These are phyloP conservation scores for Xylariomycetidae sp. DNA, from an alignment of 2,329 filamentous ascomycete species.

Conservation along the genomic window DNA sequence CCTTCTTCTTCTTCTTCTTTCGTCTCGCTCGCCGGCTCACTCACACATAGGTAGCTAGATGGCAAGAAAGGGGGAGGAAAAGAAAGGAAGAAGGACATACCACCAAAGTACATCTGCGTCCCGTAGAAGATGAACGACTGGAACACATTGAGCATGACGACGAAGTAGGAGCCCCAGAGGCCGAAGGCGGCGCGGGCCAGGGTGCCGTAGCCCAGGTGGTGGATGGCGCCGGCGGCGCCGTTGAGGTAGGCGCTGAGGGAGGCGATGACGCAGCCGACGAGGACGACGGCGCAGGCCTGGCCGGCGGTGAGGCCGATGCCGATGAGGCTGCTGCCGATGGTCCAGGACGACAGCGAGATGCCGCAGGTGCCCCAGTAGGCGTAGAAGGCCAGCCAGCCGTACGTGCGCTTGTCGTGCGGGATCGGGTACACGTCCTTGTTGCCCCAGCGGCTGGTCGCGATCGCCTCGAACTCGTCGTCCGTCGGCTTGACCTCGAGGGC, in stretches of 20 bases:
- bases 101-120: conserved; percentile 13
- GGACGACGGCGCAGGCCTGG: conserved; percentile 9
- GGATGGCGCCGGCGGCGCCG: conserved; percentile 10
- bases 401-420: conserved; percentile 10
- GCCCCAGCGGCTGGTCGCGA: conserved; percentile 10
- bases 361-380: conserved; percentile 13
- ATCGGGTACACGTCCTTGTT: conserved; percentile 11
- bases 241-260: conserved; percentile 11
- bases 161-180: conserved; percentile 11
- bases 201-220: conserved; percentile 11
- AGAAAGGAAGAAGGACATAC: background rate
- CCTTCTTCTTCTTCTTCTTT: too few species aligned
- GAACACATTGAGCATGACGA: conserved; percentile 12
- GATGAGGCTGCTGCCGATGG: conserved; percentile 10
- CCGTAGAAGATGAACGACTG: conserved; percentile 11
- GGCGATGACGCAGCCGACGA: conserved; percentile 10
- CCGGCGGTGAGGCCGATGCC: conserved; percentile 11
- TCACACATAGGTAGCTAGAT: too few species aligned
- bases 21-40: too few species aligned
- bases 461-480: conserved; percentile 11
- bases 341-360: conserved; percentile 12
- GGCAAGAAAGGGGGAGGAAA: too few species aligned
- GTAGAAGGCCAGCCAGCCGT: conserved; percentile 11
- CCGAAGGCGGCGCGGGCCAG: conserved; percentile 10
- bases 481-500: conserved; percentile 10